Evolutionary conservation across 441 rosid species (phyloP).

Genomic region (Melastoma candidum): DNA sequence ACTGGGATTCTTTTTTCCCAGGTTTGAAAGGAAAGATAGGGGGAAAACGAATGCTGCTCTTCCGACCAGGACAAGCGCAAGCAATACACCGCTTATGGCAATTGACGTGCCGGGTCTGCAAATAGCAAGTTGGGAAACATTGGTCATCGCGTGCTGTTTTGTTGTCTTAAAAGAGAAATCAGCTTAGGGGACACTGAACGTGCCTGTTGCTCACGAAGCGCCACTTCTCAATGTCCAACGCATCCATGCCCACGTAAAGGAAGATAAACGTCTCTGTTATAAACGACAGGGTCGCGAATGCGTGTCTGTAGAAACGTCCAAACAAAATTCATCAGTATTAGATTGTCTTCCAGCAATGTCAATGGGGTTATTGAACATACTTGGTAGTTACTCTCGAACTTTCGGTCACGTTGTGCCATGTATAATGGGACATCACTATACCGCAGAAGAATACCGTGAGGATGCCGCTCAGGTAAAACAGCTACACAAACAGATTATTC

Average conservation of each 20-base stretch:
- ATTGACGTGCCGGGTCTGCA: constrained; percentile 85
- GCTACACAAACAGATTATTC: constrained; percentile 29
- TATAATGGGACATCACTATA: constrained; percentile 95
- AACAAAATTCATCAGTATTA: no score
- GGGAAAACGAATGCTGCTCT: constrained; percentile 97
- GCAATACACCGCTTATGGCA: constrained; percentile 63
- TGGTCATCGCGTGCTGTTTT: no score
- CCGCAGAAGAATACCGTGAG: constrained; percentile 94
- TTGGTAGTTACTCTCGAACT: constrained; percentile 88
- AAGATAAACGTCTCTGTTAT: constrained; percentile 18
- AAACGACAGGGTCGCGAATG: constrained; percentile 18
- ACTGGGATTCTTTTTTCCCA: constrained; percentile 43
- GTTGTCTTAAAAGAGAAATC: no score
- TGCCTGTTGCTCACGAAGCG: constrained; percentile 13
- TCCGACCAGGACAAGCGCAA: constrained; percentile 64
- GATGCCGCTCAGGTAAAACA: constrained; percentile 79
- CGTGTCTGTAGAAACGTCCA: constrained; percentile 6
- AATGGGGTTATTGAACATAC: constrained; percentile 24
- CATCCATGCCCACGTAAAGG: constrained; percentile 17
- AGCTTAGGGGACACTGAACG: neutral
- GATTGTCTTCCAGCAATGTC: no score
- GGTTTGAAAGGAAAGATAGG: constrained; percentile 71
- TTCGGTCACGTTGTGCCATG: constrained; percentile 97
- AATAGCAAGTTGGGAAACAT: constrained; percentile 17
- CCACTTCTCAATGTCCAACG: constrained; percentile 19